phyloP scores from a whole-genome alignment of 257 asterid genomes.

The Pogostemon cablin region DNA sequence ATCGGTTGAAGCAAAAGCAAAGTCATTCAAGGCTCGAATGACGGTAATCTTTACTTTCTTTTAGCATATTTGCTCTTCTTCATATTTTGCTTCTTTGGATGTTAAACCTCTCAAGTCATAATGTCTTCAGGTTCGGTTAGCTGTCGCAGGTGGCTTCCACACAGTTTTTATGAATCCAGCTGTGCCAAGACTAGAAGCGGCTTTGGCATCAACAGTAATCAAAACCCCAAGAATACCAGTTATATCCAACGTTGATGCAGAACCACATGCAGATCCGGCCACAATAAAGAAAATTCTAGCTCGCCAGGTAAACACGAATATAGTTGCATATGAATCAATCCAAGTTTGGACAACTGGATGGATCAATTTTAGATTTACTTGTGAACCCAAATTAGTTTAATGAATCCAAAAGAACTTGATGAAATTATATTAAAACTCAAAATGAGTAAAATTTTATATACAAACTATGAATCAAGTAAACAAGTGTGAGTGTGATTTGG shows the following conservation, averaged over 20 bases:
- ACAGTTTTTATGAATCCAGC: slow-evolving; percentile 97
- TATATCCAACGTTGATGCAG: slow-evolving; percentile 92
- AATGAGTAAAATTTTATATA: background rate
- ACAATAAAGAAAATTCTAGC: slow-evolving; percentile 81
- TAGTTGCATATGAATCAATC: background rate
- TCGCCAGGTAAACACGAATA: slow-evolving; percentile 60
- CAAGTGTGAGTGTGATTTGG: background rate
- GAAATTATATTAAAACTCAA: background rate
- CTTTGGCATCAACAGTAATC: slow-evolving; percentile 75
- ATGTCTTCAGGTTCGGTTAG: slow-evolving; percentile 71
- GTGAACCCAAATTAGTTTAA: background rate
- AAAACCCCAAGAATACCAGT: slow-evolving; percentile 85
- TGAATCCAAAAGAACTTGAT: background rate
- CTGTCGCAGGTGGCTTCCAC: slow-evolving; percentile 98
- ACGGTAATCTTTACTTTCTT: slow-evolving; percentile 48
- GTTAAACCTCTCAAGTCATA: background rate
- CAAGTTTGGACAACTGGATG: background rate
- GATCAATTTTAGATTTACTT: background rate
- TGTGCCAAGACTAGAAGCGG: slow-evolving; percentile 84
- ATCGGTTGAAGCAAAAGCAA: slow-evolving; percentile 97
- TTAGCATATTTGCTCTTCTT: background rate
- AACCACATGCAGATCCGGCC: slow-evolving; percentile 66
- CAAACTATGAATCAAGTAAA: background rate
- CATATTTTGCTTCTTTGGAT: slow-evolving; percentile 9
- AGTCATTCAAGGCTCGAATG: slow-evolving; percentile 97